Evolutionary conservation across 73 alveolate species (phyloP), one percentile per base, ranked within the genome.

Genomic region (Paramecium caudatum): DNA sequence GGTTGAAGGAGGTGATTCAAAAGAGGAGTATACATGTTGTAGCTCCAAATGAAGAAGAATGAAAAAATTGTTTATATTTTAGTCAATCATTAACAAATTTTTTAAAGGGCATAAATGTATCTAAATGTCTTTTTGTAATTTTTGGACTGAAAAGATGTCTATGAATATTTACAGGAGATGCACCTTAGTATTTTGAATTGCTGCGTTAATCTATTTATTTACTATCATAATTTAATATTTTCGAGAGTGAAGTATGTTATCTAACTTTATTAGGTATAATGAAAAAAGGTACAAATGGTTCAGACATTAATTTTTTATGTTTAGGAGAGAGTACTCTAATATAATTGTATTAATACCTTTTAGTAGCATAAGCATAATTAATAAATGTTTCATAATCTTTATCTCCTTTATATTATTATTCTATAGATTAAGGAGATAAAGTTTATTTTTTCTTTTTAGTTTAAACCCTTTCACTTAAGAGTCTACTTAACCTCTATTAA

Each of bases 81-180:
- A n/a, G n/a, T n/a, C n/a, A n/a, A n/a, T n/a, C n/a, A n/a, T n/a
- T n/a, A n/a, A n/a, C n/a, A n/a, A 55, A 55, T 65, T 43, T 32
- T 65, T 65, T 65, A 65, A 65, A 65, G 27, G 83, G 83, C 83
- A 65, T 65, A 30, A 65, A 33, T 10, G 49, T 36, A 33, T 65
- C 83, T 12, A 65, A 13, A 33, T 65, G 49, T 65, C 83, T 65
- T 65, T 36, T 65, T 10, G 83, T 65, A 32, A 43, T 65, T 65
- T 43, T 65, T 33, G 83, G 83, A 65, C 83, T 65, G 34, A 65
- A 65, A 33, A 65, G 49, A 36, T 65, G 83, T 33, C 83, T 65
- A 65, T 65, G 83, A 33, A 25, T 25, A 16, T 65, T 65, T 10
- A 65, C 55, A 17, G 27, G 9, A 19, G 80, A 27, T 55, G 80